Conservation (phyloP, 140 eudicot genomes). For the Flaveria floridana region DNA sequence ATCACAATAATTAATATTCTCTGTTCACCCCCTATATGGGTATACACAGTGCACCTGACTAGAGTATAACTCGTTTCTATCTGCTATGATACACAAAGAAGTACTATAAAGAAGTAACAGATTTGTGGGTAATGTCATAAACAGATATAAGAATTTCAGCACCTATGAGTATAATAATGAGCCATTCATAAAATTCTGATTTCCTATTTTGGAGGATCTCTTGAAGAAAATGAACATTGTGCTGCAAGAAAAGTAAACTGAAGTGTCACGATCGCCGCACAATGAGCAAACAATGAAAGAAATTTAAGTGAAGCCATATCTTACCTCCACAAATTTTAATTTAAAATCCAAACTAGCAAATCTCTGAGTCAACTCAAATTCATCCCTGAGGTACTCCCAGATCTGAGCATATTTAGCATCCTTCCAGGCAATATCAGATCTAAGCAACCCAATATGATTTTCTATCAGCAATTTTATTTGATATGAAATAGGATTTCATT, state of each 20-base stretch:
- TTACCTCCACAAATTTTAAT: conserved; percentile 91
- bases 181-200: conserved; percentile 90
- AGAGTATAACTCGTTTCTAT: conserved; percentile 23
- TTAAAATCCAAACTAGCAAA: conserved; percentile 90
- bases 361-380: conserved; percentile 92
- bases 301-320: background rate
- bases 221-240: conserved; percentile 85
- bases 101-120: conserved; percentile 47
- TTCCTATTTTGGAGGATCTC: conserved; percentile 89
- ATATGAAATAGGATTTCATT: background rate
- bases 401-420: conserved; percentile 93
- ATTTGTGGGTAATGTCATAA: conserved; percentile 77
- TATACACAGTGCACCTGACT: conserved; percentile 34
- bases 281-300: conserved; percentile 19
- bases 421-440: conserved; percentile 94
- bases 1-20: background rate
- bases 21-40: conserved; percentile 22
- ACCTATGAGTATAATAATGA: conserved; percentile 71
- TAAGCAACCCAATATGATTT: conserved; percentile 32
- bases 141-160: conserved; percentile 83
- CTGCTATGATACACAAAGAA: conserved; percentile 20
- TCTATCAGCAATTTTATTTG: conserved; percentile 16
- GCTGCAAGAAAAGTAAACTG: conserved; percentile 50
- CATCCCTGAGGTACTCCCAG: conserved; percentile 92
- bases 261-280: conserved; percentile 23